A percentile compares a stretch with the other conserved stretches of the same genome.
Conservation (phyloP, 2,329 filamentous ascomycete species). For the Orbilia javanica region DNA sequence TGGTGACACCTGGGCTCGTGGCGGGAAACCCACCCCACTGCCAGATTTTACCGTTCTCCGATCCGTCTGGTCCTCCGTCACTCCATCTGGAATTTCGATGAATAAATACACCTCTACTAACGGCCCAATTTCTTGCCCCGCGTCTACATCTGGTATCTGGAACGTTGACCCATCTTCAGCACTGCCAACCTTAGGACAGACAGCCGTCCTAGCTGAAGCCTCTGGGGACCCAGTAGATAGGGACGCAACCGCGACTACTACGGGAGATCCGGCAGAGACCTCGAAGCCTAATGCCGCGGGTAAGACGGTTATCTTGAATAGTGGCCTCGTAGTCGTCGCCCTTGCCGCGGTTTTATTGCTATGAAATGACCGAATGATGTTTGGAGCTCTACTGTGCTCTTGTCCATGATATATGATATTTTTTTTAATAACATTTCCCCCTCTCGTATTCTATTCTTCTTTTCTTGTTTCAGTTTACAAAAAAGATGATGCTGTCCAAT, state of each 20-base stretch:
- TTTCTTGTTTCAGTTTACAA: neutral
- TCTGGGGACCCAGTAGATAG: neutral
- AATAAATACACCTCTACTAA: constrained; percentile 75
- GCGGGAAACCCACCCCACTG: constrained; percentile 72
- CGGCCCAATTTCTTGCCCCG: constrained; percentile 77
- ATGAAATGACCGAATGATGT: neutral
- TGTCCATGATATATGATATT: constrained; percentile 22
- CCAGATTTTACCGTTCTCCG: constrained; percentile 85
- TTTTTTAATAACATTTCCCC: neutral
- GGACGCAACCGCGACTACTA: constrained; percentile 58
- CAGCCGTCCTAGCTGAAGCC: constrained; percentile 55
- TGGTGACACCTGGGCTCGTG: constrained; percentile 73
- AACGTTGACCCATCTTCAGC: constrained; percentile 76
- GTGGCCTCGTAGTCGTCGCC: constrained; percentile 13
- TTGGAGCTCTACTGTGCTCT: neutral
- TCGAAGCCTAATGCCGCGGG: constrained; percentile 33
- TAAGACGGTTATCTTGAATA: constrained; percentile 23
- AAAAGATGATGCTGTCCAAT: neutral
- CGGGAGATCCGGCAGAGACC: constrained; percentile 7
- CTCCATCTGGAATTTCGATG: constrained; percentile 76
- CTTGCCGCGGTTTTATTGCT: constrained; percentile 36
- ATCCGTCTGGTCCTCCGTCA: constrained; percentile 79
- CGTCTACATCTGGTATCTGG: constrained; percentile 78
- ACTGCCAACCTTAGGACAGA: constrained; percentile 77
- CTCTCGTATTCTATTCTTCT: neutral